phyloP scores from a whole-genome alignment of 176 grass and related monocot species.

The Ensete glaucum region DNA sequence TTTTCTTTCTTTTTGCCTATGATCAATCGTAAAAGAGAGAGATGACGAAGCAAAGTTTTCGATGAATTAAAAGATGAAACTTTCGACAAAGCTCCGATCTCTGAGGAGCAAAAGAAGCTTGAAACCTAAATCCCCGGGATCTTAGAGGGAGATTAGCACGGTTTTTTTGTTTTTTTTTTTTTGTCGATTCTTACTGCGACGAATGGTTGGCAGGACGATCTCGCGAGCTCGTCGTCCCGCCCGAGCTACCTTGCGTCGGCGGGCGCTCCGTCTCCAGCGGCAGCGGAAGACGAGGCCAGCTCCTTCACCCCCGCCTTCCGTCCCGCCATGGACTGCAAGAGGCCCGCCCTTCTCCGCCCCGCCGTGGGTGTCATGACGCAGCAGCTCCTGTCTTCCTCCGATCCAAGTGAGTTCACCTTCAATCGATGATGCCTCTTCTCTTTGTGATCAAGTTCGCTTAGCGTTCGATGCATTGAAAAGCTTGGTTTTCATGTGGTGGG shows the following conservation, averaged over 20 bases:
- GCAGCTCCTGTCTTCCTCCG: not conserved
- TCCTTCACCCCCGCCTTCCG: not conserved
- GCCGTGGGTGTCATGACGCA: not conserved
- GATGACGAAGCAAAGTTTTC: not conserved
- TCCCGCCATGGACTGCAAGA: not conserved
- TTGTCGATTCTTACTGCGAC: too few species aligned
- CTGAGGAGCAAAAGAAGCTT: not conserved
- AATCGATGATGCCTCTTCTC: too few species aligned
- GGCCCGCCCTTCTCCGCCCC: not conserved
- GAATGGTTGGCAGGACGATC: slow-evolving; percentile 20
- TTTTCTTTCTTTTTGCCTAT: not conserved
- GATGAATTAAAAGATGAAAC: not conserved
- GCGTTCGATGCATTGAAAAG: too few species aligned
- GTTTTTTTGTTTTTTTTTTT: too few species aligned
- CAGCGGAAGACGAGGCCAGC: not conserved
- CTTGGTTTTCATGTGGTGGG: too few species aligned
- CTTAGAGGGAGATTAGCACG: too few species aligned
- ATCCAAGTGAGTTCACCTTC: not conserved
- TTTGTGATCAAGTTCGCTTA: too few species aligned
- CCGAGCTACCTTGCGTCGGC: slow-evolving; percentile 15
- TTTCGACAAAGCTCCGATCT: not conserved
- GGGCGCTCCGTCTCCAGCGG: not conserved
- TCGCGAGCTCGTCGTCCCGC: slow-evolving; percentile 27
- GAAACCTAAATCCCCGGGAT: not conserved
- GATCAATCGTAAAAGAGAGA: too few species aligned